A percentile compares a stretch with the other conserved stretches of the same genome.
Evolutionary conservation across 129 eudicot species (phyloP).

Genomic region (Tagetes erecta): DNA sequence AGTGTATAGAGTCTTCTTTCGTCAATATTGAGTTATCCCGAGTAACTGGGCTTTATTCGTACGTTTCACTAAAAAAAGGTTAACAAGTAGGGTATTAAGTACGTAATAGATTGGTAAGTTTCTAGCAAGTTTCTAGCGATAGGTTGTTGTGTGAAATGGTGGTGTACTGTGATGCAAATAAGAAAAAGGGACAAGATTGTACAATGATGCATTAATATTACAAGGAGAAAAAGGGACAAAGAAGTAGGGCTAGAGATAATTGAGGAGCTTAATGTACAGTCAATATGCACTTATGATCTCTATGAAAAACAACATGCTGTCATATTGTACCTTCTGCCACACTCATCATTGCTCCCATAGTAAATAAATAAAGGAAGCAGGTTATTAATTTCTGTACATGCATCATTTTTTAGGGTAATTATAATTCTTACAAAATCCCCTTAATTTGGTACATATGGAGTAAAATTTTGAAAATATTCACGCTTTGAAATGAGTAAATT

Average conservation of each 20-base stretch:
- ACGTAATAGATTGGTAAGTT: too few species aligned
- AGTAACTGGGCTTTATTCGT: too few species aligned
- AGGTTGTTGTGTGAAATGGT: too few species aligned
- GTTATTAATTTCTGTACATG: not conserved
- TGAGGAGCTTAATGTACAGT: slow-evolving; percentile 17
- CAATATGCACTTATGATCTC: slow-evolving; percentile 30
- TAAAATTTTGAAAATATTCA: too few species aligned
- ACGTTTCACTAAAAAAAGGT: too few species aligned
- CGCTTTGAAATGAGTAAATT: too few species aligned
- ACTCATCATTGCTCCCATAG: slow-evolving; percentile 16
- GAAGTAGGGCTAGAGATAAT: slow-evolving; percentile 33
- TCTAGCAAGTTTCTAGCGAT: too few species aligned
- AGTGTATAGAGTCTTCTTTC: too few species aligned
- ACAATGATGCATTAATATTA: slow-evolving; percentile 14
- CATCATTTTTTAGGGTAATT: not conserved
- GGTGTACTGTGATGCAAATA: too few species aligned
- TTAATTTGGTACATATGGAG: not conserved
- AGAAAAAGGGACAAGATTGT: slow-evolving; percentile 9
- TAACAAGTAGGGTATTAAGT: too few species aligned
- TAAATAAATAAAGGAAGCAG: not conserved
- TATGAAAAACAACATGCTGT: slow-evolving; percentile 28
- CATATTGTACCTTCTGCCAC: slow-evolving; percentile 21
- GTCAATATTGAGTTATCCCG: too few species aligned
- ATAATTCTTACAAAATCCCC: not conserved
- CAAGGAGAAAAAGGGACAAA: slow-evolving; percentile 29